These are phyloP conservation scores for Pythium oligandrum DNA, from an alignment of 352 stramenopile genomes.

Conservation along the genomic window DNA sequence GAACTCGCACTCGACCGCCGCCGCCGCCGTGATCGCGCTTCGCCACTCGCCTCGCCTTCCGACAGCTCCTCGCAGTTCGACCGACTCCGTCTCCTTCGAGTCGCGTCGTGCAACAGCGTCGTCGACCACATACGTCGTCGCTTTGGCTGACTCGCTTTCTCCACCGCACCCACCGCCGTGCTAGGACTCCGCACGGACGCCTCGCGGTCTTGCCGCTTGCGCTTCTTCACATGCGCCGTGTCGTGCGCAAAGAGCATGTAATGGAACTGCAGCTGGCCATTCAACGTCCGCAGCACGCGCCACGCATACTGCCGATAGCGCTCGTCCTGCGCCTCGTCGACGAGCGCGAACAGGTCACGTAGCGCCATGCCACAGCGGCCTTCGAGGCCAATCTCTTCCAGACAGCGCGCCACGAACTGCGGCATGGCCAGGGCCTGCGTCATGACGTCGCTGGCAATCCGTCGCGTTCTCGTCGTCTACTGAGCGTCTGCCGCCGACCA, in stretches of 20 bases:
- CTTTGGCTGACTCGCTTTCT: conserved; percentile 12
- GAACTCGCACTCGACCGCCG: conserved; percentile 7
- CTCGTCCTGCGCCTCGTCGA: conserved; percentile 50
- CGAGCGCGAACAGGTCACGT: conserved; percentile 47
- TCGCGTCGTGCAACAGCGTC: conserved; percentile 30
- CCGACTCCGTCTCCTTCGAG: no score
- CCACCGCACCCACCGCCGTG: not conserved
- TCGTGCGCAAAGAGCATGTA: conserved; percentile 37
- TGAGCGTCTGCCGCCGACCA: not conserved
- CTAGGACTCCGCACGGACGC: no score
- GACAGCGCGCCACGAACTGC: conserved; percentile 64
- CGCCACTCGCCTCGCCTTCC: not conserved
- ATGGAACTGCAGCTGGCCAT: conserved; percentile 53
- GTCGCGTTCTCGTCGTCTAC: conserved; percentile 1
- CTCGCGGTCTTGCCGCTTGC: not conserved
- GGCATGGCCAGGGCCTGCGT: conserved; percentile 40
- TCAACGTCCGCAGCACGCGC: conserved; percentile 55
- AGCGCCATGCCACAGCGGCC: conserved; percentile 66
- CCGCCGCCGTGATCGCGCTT: conserved; percentile 1
- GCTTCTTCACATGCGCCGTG: not conserved
- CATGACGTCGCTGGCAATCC: conserved; percentile 7
- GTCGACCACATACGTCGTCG: conserved; percentile 78
- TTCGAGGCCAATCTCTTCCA: conserved; percentile 79
- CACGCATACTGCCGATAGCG: conserved; percentile 57
- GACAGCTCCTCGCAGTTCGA: no score